phyloP scores from a whole-genome alignment of 805 yeast species.

The Cyberlindnera sargentensis region DNA sequence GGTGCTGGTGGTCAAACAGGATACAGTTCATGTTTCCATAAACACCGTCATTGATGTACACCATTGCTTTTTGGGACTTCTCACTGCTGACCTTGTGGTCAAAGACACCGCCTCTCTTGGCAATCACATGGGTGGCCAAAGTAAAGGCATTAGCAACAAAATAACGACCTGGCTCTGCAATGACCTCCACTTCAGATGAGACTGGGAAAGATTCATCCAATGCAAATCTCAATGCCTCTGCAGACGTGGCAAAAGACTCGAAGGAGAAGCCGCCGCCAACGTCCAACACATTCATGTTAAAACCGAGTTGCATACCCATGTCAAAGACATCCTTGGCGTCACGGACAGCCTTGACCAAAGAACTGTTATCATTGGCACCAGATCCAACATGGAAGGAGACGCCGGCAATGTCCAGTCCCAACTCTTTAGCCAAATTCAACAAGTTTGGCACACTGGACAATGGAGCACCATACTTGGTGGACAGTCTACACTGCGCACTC shows the following conservation, averaged over 20 bases:
- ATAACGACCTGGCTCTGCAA: conserved; percentile 94
- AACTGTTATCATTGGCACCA: conserved; percentile 70
- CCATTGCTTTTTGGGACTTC: conserved; percentile 45
- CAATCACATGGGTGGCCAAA: conserved; percentile 76
- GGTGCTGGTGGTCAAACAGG: conserved; percentile 83
- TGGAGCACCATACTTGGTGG: conserved; percentile 85
- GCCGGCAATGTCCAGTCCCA: conserved; percentile 66
- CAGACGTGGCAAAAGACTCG: conserved; percentile 51
- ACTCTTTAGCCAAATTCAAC: conserved; percentile 51
- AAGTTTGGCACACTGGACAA: conserved; percentile 45
- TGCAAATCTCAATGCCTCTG: conserved; percentile 47
- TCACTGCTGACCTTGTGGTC: conserved; percentile 12
- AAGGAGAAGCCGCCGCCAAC: conserved; percentile 91
- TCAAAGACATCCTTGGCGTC: conserved; percentile 70
- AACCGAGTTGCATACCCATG: conserved; percentile 40
- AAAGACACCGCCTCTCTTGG: conserved; percentile 52
- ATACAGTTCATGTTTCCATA: conserved; percentile 95
- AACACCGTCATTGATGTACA: conserved; percentile 90
- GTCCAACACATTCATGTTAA: conserved; percentile 54
- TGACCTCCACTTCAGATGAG: conserved; percentile 37
- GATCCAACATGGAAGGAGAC: conserved; percentile 96
- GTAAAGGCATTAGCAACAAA: conserved; percentile 83
- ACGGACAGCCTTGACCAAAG: conserved; percentile 61
- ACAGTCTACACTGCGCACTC: conserved; percentile 75
- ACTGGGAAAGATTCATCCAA: conserved; percentile 56